Conservation (phyloP, 176 grass and related monocot species). For the Zea mays region DNA sequence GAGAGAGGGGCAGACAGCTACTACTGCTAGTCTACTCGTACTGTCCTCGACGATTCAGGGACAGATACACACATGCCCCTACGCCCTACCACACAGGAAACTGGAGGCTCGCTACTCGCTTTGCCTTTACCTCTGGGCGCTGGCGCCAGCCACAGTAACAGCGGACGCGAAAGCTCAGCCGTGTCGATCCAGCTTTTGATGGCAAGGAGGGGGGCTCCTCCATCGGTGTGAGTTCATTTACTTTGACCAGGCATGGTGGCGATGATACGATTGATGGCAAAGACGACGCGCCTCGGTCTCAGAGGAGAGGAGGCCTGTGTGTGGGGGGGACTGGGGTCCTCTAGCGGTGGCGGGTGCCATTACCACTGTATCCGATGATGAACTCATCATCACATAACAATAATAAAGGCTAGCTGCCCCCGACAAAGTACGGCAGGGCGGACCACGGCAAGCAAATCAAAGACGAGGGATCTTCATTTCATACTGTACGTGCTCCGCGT, state of each 20-base stretch:
- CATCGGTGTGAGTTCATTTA: background rate
- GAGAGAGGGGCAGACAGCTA: background rate
- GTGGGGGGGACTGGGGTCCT: background rate
- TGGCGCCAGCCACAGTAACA: background rate
- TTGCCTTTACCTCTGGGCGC: constrained; percentile 8
- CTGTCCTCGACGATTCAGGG: constrained; percentile 13
- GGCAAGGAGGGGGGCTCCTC: background rate
- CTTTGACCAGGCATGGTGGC: constrained; percentile 20
- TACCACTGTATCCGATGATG: background rate
- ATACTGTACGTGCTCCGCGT: no score
- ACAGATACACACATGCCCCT: background rate
- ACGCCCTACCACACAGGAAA: no score
- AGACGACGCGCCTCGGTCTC: background rate
- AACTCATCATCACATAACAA: background rate
- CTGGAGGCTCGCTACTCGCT: background rate
- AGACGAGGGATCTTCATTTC: no score
- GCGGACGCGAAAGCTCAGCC: constrained; percentile 19
- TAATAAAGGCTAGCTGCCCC: background rate
- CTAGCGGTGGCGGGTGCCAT: background rate
- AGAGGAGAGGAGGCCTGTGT: no score
- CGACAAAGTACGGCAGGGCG: background rate
- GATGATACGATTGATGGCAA: background rate
- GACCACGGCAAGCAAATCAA: background rate
- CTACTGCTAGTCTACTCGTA: background rate
- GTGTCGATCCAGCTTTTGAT: constrained; percentile 24